These are phyloP conservation scores for Claviceps africana DNA, from an alignment of 2,329 filamentous ascomycete genomes.

Conservation along the genomic window DNA sequence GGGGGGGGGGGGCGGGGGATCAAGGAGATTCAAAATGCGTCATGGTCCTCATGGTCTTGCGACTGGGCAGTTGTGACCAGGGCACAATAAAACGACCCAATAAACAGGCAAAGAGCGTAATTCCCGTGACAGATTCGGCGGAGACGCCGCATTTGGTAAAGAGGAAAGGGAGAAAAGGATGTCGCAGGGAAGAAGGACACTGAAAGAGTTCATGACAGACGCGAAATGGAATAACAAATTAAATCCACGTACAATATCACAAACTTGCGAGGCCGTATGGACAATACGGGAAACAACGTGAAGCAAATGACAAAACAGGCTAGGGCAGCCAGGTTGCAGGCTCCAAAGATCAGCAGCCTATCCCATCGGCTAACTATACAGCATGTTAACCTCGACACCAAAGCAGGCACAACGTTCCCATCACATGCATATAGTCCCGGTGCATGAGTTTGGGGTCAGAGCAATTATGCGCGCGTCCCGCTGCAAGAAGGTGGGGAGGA, in stretches of 20 bases:
- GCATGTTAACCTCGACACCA: conserved; percentile 21
- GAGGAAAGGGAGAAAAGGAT: background rate
- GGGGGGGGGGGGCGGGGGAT: background rate
- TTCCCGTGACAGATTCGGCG: background rate
- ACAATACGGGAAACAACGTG: conserved; percentile 71
- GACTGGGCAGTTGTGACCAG: background rate
- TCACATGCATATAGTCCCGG: conserved; percentile 28
- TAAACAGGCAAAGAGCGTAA: background rate
- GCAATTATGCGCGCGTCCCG: conserved; percentile 31
- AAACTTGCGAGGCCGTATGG: conserved; percentile 79
- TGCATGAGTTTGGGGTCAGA: conserved; percentile 15
- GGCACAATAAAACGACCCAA: background rate
- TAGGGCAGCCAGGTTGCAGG: conserved; percentile 76
- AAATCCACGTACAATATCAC: conserved; percentile 73
- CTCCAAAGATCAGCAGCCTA: conserved; percentile 78
- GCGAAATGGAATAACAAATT: conserved; percentile 6
- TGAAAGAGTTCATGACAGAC: conserved; percentile 3
- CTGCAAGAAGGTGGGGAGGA: conserved; percentile 33
- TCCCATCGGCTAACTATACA: conserved; percentile 89
- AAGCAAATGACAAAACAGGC: conserved; percentile 92
- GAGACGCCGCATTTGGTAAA: background rate
- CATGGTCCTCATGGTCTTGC: conserved; percentile 1
- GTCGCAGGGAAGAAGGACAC: background rate
- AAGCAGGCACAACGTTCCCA: conserved; percentile 27
- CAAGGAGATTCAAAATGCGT: background rate